Conservation (phyloP, 164 flowering plant species). For the Magnolia officinalis region DNA sequence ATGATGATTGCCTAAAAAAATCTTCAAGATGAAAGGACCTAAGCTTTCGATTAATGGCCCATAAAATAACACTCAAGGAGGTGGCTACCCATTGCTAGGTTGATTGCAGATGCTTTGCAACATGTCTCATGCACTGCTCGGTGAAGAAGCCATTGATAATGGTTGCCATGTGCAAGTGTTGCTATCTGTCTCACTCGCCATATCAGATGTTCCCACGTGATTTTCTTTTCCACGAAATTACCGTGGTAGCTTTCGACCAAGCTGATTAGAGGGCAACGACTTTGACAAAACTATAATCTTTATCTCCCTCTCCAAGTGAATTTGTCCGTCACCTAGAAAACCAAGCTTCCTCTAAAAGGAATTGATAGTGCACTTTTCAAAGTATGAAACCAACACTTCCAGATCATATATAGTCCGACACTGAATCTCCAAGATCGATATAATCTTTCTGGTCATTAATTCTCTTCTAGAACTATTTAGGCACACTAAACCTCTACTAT, state of each 20-base stretch:
- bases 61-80: too few relatives aligned
- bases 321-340: conserved; percentile 5
- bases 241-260: conserved; percentile 20
- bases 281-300: conserved; percentile 9
- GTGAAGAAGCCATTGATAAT: conserved; percentile 19
- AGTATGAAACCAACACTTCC: conserved; percentile 11
- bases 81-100: too few relatives aligned
- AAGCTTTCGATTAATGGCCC: too few relatives aligned
- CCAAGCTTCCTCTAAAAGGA: neutral
- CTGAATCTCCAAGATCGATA: neutral
- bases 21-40: too few relatives aligned
- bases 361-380: conserved; percentile 6
- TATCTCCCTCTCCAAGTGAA: conserved; percentile 17
- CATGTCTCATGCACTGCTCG: too few relatives aligned
- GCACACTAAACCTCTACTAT: neutral
- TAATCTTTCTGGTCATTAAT: neutral
- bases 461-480: neutral
- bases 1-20: too few relatives aligned
- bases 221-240: conserved; percentile 38
- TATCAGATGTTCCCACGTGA: conserved; percentile 50
- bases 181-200: conserved; percentile 49
- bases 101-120: too few relatives aligned
- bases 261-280: conserved; percentile 12
- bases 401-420: neutral
- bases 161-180: conserved; percentile 45